Conservation (phyloP, 1,284 basidiomycete genomes). For the Cutaneotrichosporon mucoides region DNA sequence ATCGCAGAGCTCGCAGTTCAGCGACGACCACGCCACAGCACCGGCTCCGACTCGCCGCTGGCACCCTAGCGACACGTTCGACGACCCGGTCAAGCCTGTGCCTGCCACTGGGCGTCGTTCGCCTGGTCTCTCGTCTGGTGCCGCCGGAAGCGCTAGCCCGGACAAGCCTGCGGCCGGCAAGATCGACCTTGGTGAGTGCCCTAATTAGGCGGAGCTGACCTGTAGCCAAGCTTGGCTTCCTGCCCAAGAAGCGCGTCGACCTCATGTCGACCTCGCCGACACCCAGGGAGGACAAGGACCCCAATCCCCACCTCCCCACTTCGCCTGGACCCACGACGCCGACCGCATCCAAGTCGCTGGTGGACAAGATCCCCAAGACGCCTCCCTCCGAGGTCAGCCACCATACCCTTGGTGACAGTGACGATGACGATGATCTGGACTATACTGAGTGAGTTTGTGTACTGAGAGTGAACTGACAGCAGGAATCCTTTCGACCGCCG, state of each 20-base stretch:
- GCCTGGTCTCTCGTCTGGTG: not conserved
- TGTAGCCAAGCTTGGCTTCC: slow-evolving; percentile 47
- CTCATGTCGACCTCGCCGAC: slow-evolving; percentile 38
- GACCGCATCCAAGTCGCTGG: slow-evolving; percentile 16
- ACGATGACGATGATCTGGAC: slow-evolving; percentile 44
- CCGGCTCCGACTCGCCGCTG: slow-evolving; percentile 28
- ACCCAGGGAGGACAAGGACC: slow-evolving; percentile 24
- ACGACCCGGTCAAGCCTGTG: slow-evolving; percentile 20
- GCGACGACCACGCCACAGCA: not conserved
- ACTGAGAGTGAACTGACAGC: not conserved
- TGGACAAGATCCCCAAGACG: slow-evolving; percentile 40
- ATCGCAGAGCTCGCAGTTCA: slow-evolving; percentile 2
- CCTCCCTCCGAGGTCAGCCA: slow-evolving; percentile 31
- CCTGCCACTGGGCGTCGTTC: slow-evolving; percentile 7
- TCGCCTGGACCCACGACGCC: not conserved
- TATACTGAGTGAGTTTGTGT: slow-evolving; percentile 43
- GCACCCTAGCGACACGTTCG: slow-evolving; percentile 44
- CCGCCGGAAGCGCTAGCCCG: slow-evolving; percentile 15
- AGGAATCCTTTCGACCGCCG: slow-evolving; percentile 45
- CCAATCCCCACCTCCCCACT: slow-evolving; percentile 36
- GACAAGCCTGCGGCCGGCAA: slow-evolving; percentile 31
- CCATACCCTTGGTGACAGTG: slow-evolving; percentile 40
- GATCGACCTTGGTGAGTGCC: slow-evolving; percentile 46
- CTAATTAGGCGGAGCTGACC: not conserved
- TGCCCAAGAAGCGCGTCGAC: slow-evolving; percentile 48